A percentile compares a stretch with the other conserved stretches of the same genome.
Conservation (phyloP, 73 alveolate genomes). For the Paramecium caudatum region DNA sequence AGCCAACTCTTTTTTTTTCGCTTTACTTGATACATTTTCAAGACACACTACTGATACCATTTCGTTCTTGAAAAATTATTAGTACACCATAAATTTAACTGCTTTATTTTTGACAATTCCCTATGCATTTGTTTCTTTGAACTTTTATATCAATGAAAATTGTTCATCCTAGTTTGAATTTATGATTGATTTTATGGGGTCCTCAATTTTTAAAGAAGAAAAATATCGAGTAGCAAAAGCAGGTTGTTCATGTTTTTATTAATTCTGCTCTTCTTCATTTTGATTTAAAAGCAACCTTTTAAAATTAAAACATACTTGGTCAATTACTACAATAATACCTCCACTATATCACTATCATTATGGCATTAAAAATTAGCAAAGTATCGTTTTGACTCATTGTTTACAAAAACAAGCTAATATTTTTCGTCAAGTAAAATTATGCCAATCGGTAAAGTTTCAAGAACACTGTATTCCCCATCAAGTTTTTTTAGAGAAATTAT, state of each 20-base stretch:
- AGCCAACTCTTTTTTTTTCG: background rate
- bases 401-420: too few relatives aligned
- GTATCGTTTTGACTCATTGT: constrained; percentile 10
- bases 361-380: background rate
- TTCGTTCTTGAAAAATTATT: background rate
- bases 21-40: constrained; percentile 18
- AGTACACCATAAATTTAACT: background rate
- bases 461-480: background rate
- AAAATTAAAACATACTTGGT: background rate
- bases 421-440: background rate
- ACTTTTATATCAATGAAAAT: background rate
- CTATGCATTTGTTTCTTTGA: background rate
- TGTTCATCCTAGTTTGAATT: background rate
- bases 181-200: background rate
- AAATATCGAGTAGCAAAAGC: too few relatives aligned
- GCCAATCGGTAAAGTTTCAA: background rate
- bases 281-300: background rate
- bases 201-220: background rate
- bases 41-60: background rate
- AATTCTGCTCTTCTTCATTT: background rate
- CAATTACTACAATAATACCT: background rate
- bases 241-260: too few relatives aligned
- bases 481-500: background rate
- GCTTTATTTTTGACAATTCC: background rate
- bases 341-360: background rate